phyloP scores from a whole-genome alignment of 1,139 yeast genomes.

The Nakaseomyces glabratus region DNA sequence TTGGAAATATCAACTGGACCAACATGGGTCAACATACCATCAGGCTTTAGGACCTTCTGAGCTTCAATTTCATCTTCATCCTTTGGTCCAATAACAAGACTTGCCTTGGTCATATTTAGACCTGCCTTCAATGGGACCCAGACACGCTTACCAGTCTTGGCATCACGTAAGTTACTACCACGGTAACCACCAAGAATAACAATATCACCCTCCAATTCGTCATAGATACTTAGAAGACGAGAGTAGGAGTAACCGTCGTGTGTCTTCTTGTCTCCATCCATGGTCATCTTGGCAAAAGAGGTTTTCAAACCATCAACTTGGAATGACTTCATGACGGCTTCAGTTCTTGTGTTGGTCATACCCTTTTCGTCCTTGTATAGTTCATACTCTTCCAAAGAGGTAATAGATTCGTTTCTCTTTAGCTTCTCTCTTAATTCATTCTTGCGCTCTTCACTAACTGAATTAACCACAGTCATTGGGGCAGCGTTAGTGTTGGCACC shows the following conservation, averaged over 20 bases:
- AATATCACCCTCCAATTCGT: constrained; percentile 62
- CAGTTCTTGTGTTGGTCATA: constrained; percentile 54
- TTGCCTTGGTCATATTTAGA: constrained; percentile 57
- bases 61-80: constrained; percentile 53
- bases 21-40: constrained; percentile 68
- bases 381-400: constrained; percentile 56
- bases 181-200: constrained; percentile 81
- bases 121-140: constrained; percentile 92
- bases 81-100: constrained; percentile 62
- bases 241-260: constrained; percentile 30
- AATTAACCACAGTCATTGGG: constrained; percentile 7
- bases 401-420: constrained; percentile 47
- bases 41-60: constrained; percentile 49
- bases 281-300: constrained; percentile 17
- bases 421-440: constrained; percentile 41
- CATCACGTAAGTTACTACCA: constrained; percentile 70
- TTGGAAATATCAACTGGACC: constrained; percentile 82
- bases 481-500: constrained; percentile 30
- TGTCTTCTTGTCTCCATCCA: constrained; percentile 18
- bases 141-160: constrained; percentile 52
- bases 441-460: constrained; percentile 11
- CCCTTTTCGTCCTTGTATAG: constrained; percentile 48
- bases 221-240: constrained; percentile 33
- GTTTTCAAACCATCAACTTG: constrained; percentile 36
- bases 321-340: constrained; percentile 60